Base-by-base conservation (phyloP, 140 eudicot genomes). In the Erigeron philadelphicus region DNA sequence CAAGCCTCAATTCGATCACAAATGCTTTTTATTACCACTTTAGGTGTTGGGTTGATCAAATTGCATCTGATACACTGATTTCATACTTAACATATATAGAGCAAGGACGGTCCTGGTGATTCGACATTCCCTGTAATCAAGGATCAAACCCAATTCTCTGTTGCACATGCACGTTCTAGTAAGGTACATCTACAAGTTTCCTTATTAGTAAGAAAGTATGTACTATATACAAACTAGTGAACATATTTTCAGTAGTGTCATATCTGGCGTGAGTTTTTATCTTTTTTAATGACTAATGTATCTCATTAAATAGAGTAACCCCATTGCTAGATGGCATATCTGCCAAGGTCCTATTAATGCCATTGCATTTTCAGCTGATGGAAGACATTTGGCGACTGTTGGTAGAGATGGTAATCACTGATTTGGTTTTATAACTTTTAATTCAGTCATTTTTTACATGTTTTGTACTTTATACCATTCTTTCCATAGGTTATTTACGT, bases 261-360 rank as follows among this genome's bases (percentile, higher is more conserved):
- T 35, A 16, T 61, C 35, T 40, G 13, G 42, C 6, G 9, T 38
- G 23, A 11, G 10, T 35, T 23, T 52, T 7, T 42, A n/a, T 16
- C 54, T 9, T 38, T 41, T 5, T n/a, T n/a, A n/a, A n/a, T 12
- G 67, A 38, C 40, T 70, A n/a, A 11, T 6, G 8, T 47, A 61
- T 61, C 49, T 50, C 2, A 10, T 69, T 0, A 42, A 66, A 74
- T 81, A 86, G 93, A 90, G 82, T 59, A 81, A 90, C 76, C 95
- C 97, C 16, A 74, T 87, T 59, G 89, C 90, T 60, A 81, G 97
- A 77, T 90, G 97, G 97, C 97, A 87, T 76, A 81, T 90, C 49
- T 83, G 97, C 76, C 97, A 87, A 80, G 95, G 95, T 31, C 81
- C 95, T 31, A 81, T 90, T 43, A 90, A 90, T 35, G 85, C 88